phyloP scores from a whole-genome alignment of 305 asterid genomes.

The Solanum chacoense region DNA sequence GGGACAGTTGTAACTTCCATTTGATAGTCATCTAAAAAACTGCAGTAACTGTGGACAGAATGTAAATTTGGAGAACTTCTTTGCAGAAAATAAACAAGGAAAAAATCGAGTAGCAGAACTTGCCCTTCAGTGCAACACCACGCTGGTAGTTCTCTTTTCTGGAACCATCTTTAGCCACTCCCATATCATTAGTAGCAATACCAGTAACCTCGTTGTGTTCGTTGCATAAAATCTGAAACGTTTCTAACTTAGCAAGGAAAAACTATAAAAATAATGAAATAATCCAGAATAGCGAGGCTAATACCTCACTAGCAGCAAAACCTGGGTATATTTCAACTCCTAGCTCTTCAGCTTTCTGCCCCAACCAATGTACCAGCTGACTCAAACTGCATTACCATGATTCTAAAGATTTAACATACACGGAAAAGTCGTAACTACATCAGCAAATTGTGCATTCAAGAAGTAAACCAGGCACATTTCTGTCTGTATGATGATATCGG shows the following conservation, averaged over 20 bases:
- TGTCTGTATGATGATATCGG: not conserved
- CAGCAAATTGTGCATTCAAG: not conserved
- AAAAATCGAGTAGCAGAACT: conserved; percentile 14
- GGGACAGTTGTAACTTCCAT: not conserved
- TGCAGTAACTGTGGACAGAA: not conserved
- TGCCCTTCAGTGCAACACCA: conserved; percentile 90
- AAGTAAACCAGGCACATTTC: not conserved
- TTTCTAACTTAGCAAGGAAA: not conserved
- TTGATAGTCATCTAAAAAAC: not conserved
- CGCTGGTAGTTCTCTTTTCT: conserved; percentile 75
- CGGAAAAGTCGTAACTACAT: conserved; percentile 3
- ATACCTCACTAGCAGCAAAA: conserved; percentile 98
- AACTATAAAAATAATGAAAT: not conserved
- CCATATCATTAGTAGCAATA: conserved; percentile 97
- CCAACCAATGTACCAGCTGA: conserved; percentile 93
- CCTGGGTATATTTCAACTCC: conserved; percentile 99
- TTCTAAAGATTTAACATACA: conserved; percentile 9
- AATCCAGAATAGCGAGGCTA: not conserved
- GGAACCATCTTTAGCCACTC: conserved; percentile 87
- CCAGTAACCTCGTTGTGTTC: conserved; percentile 63
- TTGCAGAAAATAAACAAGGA: not conserved
- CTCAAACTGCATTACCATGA: conserved; percentile 63
- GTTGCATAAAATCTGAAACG: conserved; percentile 57
- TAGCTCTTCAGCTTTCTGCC: conserved; percentile 89
- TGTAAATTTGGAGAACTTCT: not conserved